These are phyloP conservation scores for Fusarium metavorans DNA, from an alignment of 2,329 filamentous ascomycete species.

Conservation along the genomic window DNA sequence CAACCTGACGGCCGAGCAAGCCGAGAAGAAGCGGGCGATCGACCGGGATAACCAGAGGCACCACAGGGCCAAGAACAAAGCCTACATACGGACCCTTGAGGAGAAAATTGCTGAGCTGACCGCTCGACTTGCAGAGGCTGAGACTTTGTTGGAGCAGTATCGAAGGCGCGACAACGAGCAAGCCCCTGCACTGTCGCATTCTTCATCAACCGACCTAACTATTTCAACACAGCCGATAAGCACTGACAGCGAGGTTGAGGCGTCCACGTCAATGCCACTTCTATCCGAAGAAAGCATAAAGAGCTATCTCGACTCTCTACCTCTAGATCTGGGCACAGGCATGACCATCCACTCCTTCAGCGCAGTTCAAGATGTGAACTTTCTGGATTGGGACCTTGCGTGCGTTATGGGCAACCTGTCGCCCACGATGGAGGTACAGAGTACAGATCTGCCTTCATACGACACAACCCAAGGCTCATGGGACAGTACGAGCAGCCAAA, in stretches of 20 bases:
- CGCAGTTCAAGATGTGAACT: not conserved
- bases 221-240: not conserved
- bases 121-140: not conserved
- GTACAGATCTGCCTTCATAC: not conserved
- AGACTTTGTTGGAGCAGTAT: not conserved
- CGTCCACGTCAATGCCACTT: not conserved
- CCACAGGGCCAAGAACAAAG: conserved; percentile 3
- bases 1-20: not conserved
- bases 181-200: not conserved
- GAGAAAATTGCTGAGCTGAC: not conserved
- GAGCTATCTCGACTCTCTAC: not conserved
- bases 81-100: not conserved
- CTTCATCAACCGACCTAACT: not conserved
- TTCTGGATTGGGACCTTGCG: not conserved
- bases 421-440: not conserved
- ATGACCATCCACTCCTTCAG: conserved; percentile 2
- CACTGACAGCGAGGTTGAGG: not conserved
- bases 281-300: not conserved
- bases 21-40: conserved; percentile 1
- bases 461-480: not conserved
- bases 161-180: not conserved
- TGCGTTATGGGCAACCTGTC: not conserved
- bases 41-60: conserved; percentile 1
- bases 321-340: not conserved
- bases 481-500: not conserved